Evolutionary conservation across 1,284 basidiomycete species (phyloP).

Genomic region (Apiotrichum sp.): DNA sequence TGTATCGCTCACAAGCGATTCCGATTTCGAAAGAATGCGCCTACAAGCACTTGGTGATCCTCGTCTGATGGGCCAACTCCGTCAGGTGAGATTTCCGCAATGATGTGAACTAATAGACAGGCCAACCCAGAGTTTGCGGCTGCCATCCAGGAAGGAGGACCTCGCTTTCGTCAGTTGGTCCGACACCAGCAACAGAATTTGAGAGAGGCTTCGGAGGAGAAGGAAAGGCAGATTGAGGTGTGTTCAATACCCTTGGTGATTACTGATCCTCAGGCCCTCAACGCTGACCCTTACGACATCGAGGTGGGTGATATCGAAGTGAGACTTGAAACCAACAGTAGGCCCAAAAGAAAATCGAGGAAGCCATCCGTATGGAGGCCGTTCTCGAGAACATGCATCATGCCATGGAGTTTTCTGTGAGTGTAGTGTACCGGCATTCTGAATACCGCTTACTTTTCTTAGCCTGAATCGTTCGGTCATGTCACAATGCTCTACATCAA

Average conservation of each 20-base stretch:
- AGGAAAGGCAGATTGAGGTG: constrained; percentile 59
- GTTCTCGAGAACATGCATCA: constrained; percentile 87
- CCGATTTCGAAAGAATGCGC: constrained; percentile 83
- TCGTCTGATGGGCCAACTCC: constrained; percentile 66
- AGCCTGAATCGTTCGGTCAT: constrained; percentile 86
- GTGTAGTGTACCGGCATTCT: constrained; percentile 52
- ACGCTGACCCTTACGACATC: constrained; percentile 77
- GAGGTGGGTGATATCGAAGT: constrained; percentile 79
- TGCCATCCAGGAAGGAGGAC: constrained; percentile 63
- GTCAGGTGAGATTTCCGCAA: constrained; percentile 51
- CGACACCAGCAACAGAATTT: constrained; percentile 59
- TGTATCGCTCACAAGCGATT: constrained; percentile 48
- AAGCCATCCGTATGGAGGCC: constrained; percentile 82
- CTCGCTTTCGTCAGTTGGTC: constrained; percentile 67
- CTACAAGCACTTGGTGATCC: constrained; percentile 81
- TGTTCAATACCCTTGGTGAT: neutral
- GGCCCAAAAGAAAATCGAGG: constrained; percentile 85
- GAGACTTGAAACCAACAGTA: constrained; percentile 7
- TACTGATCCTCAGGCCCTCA: constrained; percentile 49
- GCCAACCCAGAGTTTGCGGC: constrained; percentile 69
- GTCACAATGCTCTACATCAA: constrained; percentile 83
- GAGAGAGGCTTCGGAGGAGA: constrained; percentile 53
- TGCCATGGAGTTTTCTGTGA: constrained; percentile 72
- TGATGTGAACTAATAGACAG: constrained; percentile 43
- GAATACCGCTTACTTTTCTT: constrained; percentile 73